phyloP scores from a whole-genome alignment of 2,329 filamentous ascomycete genomes.

The Penicillium brevicompactum region DNA sequence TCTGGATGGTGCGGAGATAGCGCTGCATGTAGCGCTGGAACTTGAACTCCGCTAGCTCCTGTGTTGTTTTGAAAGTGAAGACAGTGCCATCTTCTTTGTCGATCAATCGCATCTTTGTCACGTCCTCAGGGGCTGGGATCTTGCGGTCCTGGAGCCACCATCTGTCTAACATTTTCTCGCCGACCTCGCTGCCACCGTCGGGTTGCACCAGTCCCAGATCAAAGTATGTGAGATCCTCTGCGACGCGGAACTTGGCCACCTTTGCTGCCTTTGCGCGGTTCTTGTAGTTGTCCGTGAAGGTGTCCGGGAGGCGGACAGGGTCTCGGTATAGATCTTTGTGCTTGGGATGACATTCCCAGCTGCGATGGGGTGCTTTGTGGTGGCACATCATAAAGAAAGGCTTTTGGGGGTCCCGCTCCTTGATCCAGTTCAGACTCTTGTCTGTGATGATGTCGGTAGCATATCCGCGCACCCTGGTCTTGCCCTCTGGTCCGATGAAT shows the following conservation, averaged over 20 bases:
- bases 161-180: conserved; percentile 33
- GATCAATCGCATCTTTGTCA: conserved; percentile 40
- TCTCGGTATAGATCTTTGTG: conserved; percentile 54
- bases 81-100: conserved; percentile 50
- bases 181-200: conserved; percentile 48
- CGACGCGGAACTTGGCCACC: conserved; percentile 55
- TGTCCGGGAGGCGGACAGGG: conserved; percentile 52
- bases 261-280: conserved; percentile 54
- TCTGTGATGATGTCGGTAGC: conserved; percentile 57
- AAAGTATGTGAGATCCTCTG: conserved; percentile 53
- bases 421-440: conserved; percentile 50
- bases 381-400: conserved; percentile 61
- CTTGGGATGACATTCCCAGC: conserved; percentile 55
- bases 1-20: conserved; percentile 56
- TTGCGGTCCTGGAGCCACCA: conserved; percentile 38
- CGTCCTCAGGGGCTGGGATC: conserved; percentile 40
- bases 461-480: conserved; percentile 44
- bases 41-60: conserved; percentile 56
- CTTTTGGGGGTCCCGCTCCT: conserved; percentile 30
- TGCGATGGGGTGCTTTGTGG: conserved; percentile 58
- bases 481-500: conserved; percentile 49
- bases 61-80: conserved; percentile 48
- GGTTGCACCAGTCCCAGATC: conserved; percentile 57
- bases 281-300: conserved; percentile 58
- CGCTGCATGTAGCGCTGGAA: conserved; percentile 61